Conservation (phyloP, 306 rosid species). For the Senna tora region DNA sequence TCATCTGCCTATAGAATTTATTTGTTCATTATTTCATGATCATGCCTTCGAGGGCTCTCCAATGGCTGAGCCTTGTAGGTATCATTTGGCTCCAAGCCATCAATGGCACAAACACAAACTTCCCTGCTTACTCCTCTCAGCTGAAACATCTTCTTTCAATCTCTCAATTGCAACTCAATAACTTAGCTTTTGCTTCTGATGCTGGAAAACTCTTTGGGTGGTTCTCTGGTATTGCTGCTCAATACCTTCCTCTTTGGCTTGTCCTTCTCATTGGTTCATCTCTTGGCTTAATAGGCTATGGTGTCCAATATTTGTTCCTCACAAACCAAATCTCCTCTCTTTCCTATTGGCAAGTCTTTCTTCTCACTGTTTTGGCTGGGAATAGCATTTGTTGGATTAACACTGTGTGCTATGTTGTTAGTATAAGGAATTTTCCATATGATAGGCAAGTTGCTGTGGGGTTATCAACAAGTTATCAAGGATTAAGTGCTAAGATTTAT, state of each 20-base stretch:
- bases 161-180: constrained; percentile 80
- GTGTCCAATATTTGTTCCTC: constrained; percentile 68
- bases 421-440: constrained; percentile 43
- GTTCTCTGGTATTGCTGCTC: constrained; percentile 68
- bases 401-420: constrained; percentile 46
- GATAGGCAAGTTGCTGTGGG: constrained; percentile 46
- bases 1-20: background rate
- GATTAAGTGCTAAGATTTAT: constrained; percentile 77
- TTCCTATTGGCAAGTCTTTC: constrained; percentile 64
- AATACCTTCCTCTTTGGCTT: constrained; percentile 73
- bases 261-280: constrained; percentile 72
- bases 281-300: constrained; percentile 74
- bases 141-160: constrained; percentile 63
- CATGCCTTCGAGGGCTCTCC: constrained; percentile 53
- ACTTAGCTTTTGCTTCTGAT: constrained; percentile 91
- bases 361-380: constrained; percentile 71
- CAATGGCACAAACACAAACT: constrained; percentile 75
- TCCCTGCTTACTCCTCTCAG: constrained; percentile 85
- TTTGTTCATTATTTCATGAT: constrained; percentile 19
- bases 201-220: constrained; percentile 82
- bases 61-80: constrained; percentile 85
- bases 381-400: constrained; percentile 83
- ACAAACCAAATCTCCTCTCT: constrained; percentile 51
- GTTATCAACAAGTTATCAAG: constrained; percentile 66
- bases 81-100: constrained; percentile 86